Conservation (phyloP, 352 stramenopile genomes). For the Pythium angustatum region DNA sequence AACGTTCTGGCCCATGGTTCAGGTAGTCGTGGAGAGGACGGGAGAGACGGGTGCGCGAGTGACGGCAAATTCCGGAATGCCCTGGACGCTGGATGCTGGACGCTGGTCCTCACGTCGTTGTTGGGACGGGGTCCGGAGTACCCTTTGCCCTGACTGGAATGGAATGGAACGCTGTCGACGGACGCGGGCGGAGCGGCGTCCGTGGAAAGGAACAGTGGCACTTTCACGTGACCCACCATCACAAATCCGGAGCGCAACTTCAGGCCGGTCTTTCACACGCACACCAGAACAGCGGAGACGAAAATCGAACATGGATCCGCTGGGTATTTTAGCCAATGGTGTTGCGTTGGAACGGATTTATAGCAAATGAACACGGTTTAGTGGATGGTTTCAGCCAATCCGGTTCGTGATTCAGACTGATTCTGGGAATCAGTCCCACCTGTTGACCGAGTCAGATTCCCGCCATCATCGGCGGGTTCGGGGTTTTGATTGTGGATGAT, state of each 20-base stretch:
- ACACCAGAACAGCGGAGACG: not conserved
- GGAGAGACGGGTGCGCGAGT: not conserved
- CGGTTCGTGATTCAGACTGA: not conserved
- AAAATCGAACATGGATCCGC: not conserved
- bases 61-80: constrained; percentile 9
- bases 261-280: not conserved
- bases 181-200: not conserved
- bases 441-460: constrained; percentile 6
- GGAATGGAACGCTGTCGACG: constrained; percentile 3
- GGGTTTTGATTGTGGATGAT: constrained; percentile 13
- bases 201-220: constrained; percentile 4
- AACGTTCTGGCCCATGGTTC: constrained; percentile 17
- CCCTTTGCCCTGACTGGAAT: not conserved
- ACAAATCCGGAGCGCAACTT: constrained; percentile 13
- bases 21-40: not conserved
- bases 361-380: not conserved
- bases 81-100: not conserved
- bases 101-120: not conserved
- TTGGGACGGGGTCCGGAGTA: too few relatives aligned
- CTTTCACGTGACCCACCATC: constrained; percentile 2
- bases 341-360: too few relatives aligned
- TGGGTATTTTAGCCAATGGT: constrained; percentile 1
- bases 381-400: constrained; percentile 3
- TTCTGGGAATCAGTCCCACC: too few relatives aligned
- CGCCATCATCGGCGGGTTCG: not conserved